Base-by-base conservation (phyloP, 192 early-diverging fungal species). In the Podila verticillata region DNA sequence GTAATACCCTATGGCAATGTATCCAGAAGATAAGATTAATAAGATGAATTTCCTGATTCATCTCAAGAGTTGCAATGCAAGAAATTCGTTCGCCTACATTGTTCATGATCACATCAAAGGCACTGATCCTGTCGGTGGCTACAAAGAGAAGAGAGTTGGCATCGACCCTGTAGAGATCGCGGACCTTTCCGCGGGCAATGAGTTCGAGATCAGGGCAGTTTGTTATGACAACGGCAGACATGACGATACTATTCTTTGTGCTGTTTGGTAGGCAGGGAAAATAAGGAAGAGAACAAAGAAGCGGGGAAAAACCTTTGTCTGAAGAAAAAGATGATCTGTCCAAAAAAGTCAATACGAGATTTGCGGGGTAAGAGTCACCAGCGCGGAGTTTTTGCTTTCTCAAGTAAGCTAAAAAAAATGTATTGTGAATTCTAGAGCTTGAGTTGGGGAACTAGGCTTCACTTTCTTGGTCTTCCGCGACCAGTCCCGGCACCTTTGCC, bases 91-190 rank as follows among this genome's bases (percentile, higher is more conserved):
- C 24, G 68, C 88, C 67, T 88, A 97, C 96, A 65, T 95, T 96
- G 72, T 95, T 94, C 97, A 99, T 97, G 70, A 99, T 95, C 44
- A 99, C 97, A 70, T 99, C 98, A 84, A 94, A 99, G 3, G 98
- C 97, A 79, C 93, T 95, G 85, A 99, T 95, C 65, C 98, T 91
- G 87, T 99, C 98, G 4, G 97, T 96, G 24, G 98, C 97, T 12
- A 99, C 96, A 83, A 99, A 99, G 35, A 99, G 90, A 65, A 99
- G 86, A 17, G 90, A 85, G 56, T 90, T 70, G 20, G 92, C 92
- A 84, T 98, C 93, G 28, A 99, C 87, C 61, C 95, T 92, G 87
- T 99, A 99, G 59, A 99, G 88, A 74, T 99, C 98, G 57, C 98
- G 92, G 59, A 99, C 97, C 80, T 96, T 99, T 60, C 97, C 98